Evolutionary conservation across 495 filamentous ascomycete species (phyloP), one percentile per base, ranked within the genome.

Genomic region (Xylaria sp.): DNA sequence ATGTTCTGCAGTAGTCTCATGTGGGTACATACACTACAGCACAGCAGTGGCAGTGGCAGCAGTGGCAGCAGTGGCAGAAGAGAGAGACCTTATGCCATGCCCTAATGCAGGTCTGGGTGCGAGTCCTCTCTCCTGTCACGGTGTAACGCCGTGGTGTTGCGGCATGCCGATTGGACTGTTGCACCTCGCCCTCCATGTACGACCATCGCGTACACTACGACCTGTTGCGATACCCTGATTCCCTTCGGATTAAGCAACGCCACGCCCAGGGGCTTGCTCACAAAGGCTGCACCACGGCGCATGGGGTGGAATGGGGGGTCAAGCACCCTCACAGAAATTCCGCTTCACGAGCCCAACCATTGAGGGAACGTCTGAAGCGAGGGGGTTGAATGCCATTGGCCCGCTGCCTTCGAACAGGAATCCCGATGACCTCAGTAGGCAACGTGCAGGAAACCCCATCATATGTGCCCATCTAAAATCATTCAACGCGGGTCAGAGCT

Each of bases 101-200:
- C 59, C 61, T 71, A 58, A 71, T 71, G 69, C 69, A 71, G 69
- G 69, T 66, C 69, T 65, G 21, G 52, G 43, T 71, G 61, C 15
- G 9, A 37, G 59, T 55, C 61, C 31, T 35, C 50, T 52, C 55
- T 50, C 55, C 55, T 61, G 57, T 69, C 43, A 65, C 61, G 61
- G 37, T 66, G 61, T 61, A 62, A 70, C 68, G 68, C 46, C 29
- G 61, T 65, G 50, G 41, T 66, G 37, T 59, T 53, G 69, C 46
- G 69, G 50, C 26, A 63, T 69, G 14, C 57, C 67, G 41, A 61
- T 61, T 61, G 57, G 67, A 7, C 19, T 61, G 19, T 62, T 61
- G 6, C 41, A 12, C 58, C 41, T 41, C 46, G 41, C 41, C 21
- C 57, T 69, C n/a, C n/a, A 61, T 52, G 67, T 55, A 48, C 55